Evolutionary conservation across 805 yeast species (phyloP).

Genomic region (Dipodascus geniculatus): DNA sequence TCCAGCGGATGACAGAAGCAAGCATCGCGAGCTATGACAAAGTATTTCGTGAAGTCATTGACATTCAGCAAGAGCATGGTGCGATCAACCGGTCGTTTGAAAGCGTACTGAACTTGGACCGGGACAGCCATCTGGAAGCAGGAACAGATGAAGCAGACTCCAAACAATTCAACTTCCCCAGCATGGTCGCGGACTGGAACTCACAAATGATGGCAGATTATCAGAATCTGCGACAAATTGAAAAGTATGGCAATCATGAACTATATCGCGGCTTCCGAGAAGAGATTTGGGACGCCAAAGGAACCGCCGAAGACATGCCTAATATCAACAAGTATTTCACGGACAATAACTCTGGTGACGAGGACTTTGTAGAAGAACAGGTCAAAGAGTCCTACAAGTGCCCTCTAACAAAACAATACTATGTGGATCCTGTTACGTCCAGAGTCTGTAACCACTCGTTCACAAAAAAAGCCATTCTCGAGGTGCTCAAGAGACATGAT

Average conservation of each 20-base stretch:
- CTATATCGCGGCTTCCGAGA: slow-evolving; percentile 8
- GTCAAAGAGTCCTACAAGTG: slow-evolving; percentile 19
- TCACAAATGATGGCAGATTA: background rate
- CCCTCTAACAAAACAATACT: slow-evolving; percentile 19
- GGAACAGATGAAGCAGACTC: background rate
- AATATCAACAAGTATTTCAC: slow-evolving; percentile 8
- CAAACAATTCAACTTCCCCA: background rate
- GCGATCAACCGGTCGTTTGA: background rate
- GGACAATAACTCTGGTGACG: slow-evolving; percentile 16
- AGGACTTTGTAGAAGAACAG: slow-evolving; percentile 20
- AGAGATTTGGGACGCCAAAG: slow-evolving; percentile 11
- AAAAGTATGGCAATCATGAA: background rate
- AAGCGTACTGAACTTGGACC: background rate
- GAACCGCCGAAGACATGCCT: slow-evolving; percentile 14
- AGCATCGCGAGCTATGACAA: background rate
- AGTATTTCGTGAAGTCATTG: background rate
- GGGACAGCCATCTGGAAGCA: background rate
- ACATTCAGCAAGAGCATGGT: background rate
- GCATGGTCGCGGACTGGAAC: background rate
- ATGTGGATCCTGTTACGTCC: slow-evolving; percentile 23
- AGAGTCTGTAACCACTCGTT: slow-evolving; percentile 21
- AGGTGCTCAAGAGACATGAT: slow-evolving; percentile 7
- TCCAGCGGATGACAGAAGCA: background rate
- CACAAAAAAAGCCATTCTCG: slow-evolving; percentile 17
- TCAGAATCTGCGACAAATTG: background rate